Conservation (phyloP, 768 basidiomycete genomes). For the Leccinum broughii region DNA sequence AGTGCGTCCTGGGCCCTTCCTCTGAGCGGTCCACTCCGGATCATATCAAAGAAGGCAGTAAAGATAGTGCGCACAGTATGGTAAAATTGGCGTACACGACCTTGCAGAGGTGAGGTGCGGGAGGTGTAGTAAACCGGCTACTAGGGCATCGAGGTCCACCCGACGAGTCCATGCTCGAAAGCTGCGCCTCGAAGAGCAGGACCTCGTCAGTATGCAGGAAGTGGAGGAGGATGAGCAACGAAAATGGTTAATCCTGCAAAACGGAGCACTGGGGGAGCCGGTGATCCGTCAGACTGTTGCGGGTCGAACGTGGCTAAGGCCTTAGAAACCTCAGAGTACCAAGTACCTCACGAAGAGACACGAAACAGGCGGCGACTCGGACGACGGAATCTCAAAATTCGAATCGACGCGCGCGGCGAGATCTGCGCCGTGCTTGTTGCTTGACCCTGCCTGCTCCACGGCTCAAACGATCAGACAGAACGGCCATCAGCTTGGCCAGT, state of each 20-base stretch:
- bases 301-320: conserved; percentile 33
- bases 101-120: conserved; percentile 41
- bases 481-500: conserved; percentile 26
- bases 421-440: conserved; percentile 60
- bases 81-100: no score
- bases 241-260: conserved; percentile 62
- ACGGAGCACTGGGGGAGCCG: conserved; percentile 15
- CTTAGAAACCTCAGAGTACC: conserved; percentile 29
- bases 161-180: conserved; percentile 41
- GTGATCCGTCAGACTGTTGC: not conserved
- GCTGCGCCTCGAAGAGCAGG: conserved; percentile 46
- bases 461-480: conserved; percentile 4
- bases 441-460: not conserved
- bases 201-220: conserved; percentile 91
- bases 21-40: no score
- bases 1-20: no score
- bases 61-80: no score
- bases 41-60: no score
- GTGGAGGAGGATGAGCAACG: conserved; percentile 67
- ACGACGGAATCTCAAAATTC: conserved; percentile 55
- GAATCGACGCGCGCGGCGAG: conserved; percentile 40
- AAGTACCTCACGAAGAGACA: conserved; percentile 46
- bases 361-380: conserved; percentile 56
- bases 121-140: conserved; percentile 64
- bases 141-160: conserved; percentile 51